Base-by-base conservation (phyloP, 352 stramenopile genomes). In the Globisporangium cystogenes region DNA sequence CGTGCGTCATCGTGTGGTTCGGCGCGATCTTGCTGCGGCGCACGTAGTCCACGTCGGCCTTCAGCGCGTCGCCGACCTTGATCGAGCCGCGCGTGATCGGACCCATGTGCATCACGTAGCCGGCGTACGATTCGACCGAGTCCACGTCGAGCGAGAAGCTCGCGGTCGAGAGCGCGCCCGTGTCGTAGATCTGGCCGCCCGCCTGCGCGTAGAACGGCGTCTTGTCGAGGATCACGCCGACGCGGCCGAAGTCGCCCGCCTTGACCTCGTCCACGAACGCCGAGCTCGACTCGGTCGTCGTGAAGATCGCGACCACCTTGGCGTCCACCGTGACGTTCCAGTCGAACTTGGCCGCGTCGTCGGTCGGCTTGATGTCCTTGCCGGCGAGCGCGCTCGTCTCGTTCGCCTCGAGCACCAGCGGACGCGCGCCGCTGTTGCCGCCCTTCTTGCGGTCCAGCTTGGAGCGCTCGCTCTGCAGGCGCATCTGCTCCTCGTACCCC, bases 1-100 rank as follows among this genome's bases (percentile, higher is more conserved):
- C 87, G 79, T 99, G 97, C 29, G 97, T 99, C 95, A 99, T 99
- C 50, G 96, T 99, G 77, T 99, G 97, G 72, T 99, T 99, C 10
- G 96, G 96, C 33, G 95, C 96, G 48, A 99, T 79, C 66, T 94
- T 87, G 60, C 81, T 70, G 60, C 97, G 85, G 42, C 91, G 80
- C 42, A 74, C 68, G 55, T 99, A 99, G 77, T 99, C 95, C 7
- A 99, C 97, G 41, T 91, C 55, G 40, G 81, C 91, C 44, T 81
- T 73, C 10, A 98, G 87, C 5, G 57, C 53, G 57, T 96, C 82
- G 42, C 91, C 93, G 37, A 98, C 83, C 55, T 88, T 87, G 53
- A 95, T 72, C 23, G 68, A 70, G 12, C 84, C 87, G 18, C 58
- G 67, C 11, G 65, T 48, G 45, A 96, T 64, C 0, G 86, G 75